Evolutionary conservation across 306 rosid species (phyloP), one percentile per base, ranked within the genome.

Genomic region (Inga oerstediana): DNA sequence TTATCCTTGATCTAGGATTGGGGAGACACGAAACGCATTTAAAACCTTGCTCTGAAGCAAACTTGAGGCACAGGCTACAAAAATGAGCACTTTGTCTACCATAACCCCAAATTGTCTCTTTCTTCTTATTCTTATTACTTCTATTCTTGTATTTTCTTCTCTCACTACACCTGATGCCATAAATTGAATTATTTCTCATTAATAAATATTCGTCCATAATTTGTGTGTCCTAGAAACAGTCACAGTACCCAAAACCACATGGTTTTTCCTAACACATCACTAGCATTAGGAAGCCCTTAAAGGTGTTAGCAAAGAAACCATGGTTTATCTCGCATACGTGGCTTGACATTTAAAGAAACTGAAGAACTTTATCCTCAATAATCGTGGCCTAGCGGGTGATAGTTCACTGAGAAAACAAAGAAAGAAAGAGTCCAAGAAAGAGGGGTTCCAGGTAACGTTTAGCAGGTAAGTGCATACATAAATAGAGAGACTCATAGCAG

Each of bases 31-130:
- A 80, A 52, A 78, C 35, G 58, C 79, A 75, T 67, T 66, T 46
- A 6, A 70, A 58, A 16, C 54, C 24, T 70, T 30, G 10, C 30
- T 76, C 61, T 43, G 43, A 49, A 67, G 71, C n/a, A 65, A 51
- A 82, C 37, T 27, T 67, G 48, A 82, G 58, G 66, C 59, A 52
- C 20, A 56, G 51, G 15, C 84, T 34, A 62, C 52, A 76, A 76
- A 56, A 51, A 43, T 45, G 13, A 76, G 46, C 62, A 49, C 80
- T 65, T 37, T 11, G 22, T 15, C 10, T 32, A 39, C 52, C 15
- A 3, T 22, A 75, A 39, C 35, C 12, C 8, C 45, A 7, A 22
- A 39, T 19, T 39, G 61, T 56, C 17, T 61, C 52, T 59, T 49
- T n/a, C 75, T 71, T 32, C 16, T 20, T 37, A 41, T 43, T 49